Base-by-base conservation (phyloP, 192 early-diverging fungal genomes). In the Globomyces pollinis-pini region DNA sequence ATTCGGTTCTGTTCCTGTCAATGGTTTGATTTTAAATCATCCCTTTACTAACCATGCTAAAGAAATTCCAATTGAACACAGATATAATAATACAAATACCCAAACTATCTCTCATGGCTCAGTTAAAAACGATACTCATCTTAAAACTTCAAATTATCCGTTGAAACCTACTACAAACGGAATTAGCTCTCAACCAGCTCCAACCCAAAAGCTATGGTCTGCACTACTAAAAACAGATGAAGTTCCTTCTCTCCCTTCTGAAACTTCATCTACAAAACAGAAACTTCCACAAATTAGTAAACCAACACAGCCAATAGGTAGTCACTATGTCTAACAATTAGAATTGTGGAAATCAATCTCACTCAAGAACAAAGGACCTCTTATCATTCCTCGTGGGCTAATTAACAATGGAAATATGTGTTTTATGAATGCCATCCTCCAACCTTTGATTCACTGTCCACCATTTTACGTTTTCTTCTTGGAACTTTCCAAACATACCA, bases 381-480 rank as follows among this genome's bases (percentile, higher is more conserved):
- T 72, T 3, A 63, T 80, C 23, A 61, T 85, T 56, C 94, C 96
- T 12, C 84, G 96, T 26, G 96, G 96, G 1, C 78, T 99, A 34
- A 83, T 94, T 50, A 99, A 99, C 68, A 89, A 81, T 45, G 95
- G 94, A 29, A 99, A 99, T 71, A 94, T 88, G 77, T 99, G 96
- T 72, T 99, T 93, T 65, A 91, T 98, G 88, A 99, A 98, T 66
- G 90, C 88, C 35, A 88, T 96, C 50, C 64, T 99, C 33, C 97
- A 99, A 76, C 88, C 95, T 3, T 77, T 99, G 32, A 60, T 92
- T 12, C 88, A 98, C 67, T 94, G 90, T 63, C 74, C 84, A 35
- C 95, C 91, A 20, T 94, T 99, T 62, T 94, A 87, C 77, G 91
- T 91, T 63, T 71, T 94, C 43, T 65, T 72, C 38, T 71, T 84